Evolutionary conservation across 306 rosid species (phyloP), one percentile per base, ranked within the genome.

Genomic region (Abrus pulchellus): DNA sequence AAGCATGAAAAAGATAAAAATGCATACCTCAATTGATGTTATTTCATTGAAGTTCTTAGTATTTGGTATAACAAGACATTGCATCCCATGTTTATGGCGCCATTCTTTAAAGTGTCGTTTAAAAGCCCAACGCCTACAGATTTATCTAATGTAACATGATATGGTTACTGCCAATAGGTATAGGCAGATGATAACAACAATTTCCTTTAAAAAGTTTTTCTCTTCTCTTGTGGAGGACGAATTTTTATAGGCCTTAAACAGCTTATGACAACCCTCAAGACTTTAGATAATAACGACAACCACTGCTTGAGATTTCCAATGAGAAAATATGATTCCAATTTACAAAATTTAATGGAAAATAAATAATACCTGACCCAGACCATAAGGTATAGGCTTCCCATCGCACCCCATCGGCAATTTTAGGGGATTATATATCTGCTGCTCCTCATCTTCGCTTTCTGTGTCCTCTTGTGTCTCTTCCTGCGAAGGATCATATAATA

Each of bases 51-150:
- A 95, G 83, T 95, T 95, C 88, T 95, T 95, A 44, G 99, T 95
- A 84, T 95, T 95, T 29, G 99, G 99, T 68, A 95, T 95, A 71
- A 98, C 99, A 61, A 95, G 99, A 86, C 99, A 95, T 47, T 98
- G 97, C 99, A 95, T 95, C 53, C 99, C 99, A 73, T 95, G 99
- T 72, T 95, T 98, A 85, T 95, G 99, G 52, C 99, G 98, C 99
- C 99, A 93, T 88, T 95, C 98, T 85, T 93, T 95, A 84, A 95
- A 95, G 83, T 95, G 99, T 40, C 99, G 90, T 79, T 95, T 98
- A 83, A 91, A 95, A 71, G 99, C 99, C 65, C 99, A 88, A 56
- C 99, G 99, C 4, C 98, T 98, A 53, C 20, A 57, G 54, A 74
- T 27, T 67, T 57, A 62, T 57, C 76, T 47, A 63, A 56, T 36